Evolutionary conservation across 2,329 filamentous ascomycete species (phyloP).

Genomic region (Sordariomycetes sp.): DNA sequence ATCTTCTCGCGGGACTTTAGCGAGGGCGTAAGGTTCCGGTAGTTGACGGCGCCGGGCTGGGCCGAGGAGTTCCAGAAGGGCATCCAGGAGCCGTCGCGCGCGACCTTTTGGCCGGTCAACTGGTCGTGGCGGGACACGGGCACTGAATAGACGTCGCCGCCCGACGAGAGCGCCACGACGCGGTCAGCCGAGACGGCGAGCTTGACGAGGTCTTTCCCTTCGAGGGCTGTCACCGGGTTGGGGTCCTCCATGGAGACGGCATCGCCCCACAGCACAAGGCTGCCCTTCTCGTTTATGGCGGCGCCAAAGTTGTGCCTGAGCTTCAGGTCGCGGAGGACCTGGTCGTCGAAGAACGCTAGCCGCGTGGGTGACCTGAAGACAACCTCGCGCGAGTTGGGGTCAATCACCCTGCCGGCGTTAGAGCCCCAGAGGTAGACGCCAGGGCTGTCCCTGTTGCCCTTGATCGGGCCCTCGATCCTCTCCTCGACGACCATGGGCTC

Average conservation of each 20-base stretch:
- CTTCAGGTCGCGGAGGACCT: constrained; percentile 77
- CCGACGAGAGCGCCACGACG: constrained; percentile 63
- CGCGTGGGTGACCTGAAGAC: constrained; percentile 70
- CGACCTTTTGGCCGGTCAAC: constrained; percentile 43
- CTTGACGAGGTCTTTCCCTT: constrained; percentile 67
- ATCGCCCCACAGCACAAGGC: constrained; percentile 83
- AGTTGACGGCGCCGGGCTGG: constrained; percentile 39
- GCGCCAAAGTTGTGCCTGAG: constrained; percentile 71
- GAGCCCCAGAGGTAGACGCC: constrained; percentile 92
- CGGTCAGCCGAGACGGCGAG: constrained; percentile 70
- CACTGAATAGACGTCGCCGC: constrained; percentile 73
- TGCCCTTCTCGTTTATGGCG: constrained; percentile 76
- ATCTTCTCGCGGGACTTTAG: constrained; percentile 61
- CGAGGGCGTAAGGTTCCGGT: constrained; percentile 57
- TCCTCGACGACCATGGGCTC: constrained; percentile 45
- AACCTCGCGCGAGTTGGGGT: constrained; percentile 64
- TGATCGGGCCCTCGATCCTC: constrained; percentile 65
- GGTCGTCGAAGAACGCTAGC: constrained; percentile 70
- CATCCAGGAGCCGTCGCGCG: constrained; percentile 48
- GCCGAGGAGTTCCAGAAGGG: constrained; percentile 48
- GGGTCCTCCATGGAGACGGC: constrained; percentile 54
- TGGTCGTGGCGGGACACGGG: constrained; percentile 67
- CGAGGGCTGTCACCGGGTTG: constrained; percentile 57
- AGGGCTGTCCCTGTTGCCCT: constrained; percentile 66
- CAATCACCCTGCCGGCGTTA: constrained; percentile 73